Percentiles rank a stretch among this genome's conserved stretches.
phyloP scores from a whole-genome alignment of 352 stramenopile genomes.

The Globisporangium apiculatum region DNA sequence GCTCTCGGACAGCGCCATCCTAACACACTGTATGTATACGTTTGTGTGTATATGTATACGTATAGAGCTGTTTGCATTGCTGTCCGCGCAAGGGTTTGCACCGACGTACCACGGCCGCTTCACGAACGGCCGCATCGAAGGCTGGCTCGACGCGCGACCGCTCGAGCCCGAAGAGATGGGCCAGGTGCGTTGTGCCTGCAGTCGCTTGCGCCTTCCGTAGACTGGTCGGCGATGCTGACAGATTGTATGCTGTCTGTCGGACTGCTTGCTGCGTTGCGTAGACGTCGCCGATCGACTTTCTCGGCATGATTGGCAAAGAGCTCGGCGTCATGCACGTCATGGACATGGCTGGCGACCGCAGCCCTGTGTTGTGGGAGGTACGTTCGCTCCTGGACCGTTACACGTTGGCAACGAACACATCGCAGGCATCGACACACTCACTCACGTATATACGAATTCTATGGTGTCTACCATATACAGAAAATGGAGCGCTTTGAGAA shows the following conservation, averaged over 20 bases:
- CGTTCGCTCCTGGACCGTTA: neutral
- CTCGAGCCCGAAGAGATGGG: constrained; percentile 88
- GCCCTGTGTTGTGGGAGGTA: constrained; percentile 62
- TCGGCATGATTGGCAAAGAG: constrained; percentile 83
- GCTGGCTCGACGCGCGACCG: constrained; percentile 75
- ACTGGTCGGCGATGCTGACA: too few species aligned
- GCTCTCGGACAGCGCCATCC: too few species aligned
- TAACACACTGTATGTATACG: too few species aligned
- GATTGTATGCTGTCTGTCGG: neutral
- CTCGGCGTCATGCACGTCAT: constrained; percentile 86
- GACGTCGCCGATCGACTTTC: constrained; percentile 67
- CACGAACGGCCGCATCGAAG: constrained; percentile 90
- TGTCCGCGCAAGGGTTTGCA: constrained; percentile 79
- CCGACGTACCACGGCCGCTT: constrained; percentile 89
- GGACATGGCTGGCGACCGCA: constrained; percentile 53
- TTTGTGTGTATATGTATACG: constrained; percentile 2
- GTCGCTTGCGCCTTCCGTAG: too few species aligned
- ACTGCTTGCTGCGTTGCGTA: constrained; percentile 6
- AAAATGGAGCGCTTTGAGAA: constrained; percentile 81
- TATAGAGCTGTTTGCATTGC: constrained; percentile 74
- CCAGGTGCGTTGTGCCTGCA: constrained; percentile 15
- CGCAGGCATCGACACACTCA: neutral
- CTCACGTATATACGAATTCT: constrained; percentile 1
- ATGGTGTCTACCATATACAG: neutral
- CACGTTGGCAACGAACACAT: neutral